Evolutionary conservation across 768 basidiomycete species (phyloP), one percentile per base, ranked within the genome.

Genomic region (Suillus tomentosus): DNA sequence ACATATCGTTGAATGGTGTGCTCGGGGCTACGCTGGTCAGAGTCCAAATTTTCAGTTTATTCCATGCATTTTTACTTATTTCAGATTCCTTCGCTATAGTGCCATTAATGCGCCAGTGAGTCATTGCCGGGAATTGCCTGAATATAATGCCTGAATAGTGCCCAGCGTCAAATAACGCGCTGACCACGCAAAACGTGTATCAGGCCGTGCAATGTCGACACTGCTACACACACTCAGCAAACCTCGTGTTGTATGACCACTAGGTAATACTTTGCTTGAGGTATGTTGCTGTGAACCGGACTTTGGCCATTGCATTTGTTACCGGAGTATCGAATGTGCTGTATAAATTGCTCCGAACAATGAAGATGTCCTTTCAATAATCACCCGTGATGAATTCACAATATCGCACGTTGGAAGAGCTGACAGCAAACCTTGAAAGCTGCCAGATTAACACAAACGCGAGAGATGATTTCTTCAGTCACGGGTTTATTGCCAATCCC

Each of bases 181-280:
- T 51, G n/a, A 47, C 54, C 36, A 55, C 54, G 8, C 54, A 50
- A 24, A 55, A 55, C 55, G 36, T 56, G 36, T 56, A 37, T 37
- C 36, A 37, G 36, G n/a, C 53, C 19, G 22, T 48, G 47, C 22
- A 48, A 22, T 27, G 17, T 17, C 3, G 5, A 27, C 48, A 50
- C 48, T 50, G 48, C 48, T 50, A 50, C 14, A 15, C 15, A 27
- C 14, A 24, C 22, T 48, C 22, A 24, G 47, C 22, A 22, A 48
- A 14, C 17, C 19, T 19, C 43, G 8, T 50, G 24, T 50, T 27
- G 45, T 15, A 15, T 15, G 7, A 4, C 8, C 14, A 15, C 50
- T 51, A 15, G 27, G 22, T 24, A 50, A 50, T 50, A 24, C 47
- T 5, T 48, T 22, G 47, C 45, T 47, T 10, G n/a, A 24, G 22